phyloP scores from a whole-genome alignment of 768 basidiomycete species.

The Mycena rosella region DNA sequence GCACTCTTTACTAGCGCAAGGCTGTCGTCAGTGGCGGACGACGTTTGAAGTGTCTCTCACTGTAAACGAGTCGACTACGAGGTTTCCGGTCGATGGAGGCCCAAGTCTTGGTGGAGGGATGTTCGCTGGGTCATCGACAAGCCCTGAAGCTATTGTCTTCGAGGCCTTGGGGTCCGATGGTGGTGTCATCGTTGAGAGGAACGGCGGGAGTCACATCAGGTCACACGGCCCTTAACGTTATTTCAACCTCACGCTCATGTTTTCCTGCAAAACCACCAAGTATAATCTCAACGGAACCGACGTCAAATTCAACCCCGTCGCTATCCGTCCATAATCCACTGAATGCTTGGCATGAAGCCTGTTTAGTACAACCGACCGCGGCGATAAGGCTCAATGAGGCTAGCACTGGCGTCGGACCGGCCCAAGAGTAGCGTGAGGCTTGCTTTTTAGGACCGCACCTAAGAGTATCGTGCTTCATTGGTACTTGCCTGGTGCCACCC shows the following conservation, averaged over 20 bases:
- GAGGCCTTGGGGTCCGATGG: slow-evolving; percentile 29
- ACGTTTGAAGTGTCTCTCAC: slow-evolving; percentile 12
- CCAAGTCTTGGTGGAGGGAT: slow-evolving; percentile 32
- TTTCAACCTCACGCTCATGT: too few species aligned
- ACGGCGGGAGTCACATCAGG: not conserved
- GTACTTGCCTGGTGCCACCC: not conserved
- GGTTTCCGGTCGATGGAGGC: slow-evolving; percentile 31
- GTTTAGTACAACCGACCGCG: too few species aligned
- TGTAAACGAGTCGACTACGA: slow-evolving; percentile 30
- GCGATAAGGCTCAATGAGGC: too few species aligned
- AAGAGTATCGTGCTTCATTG: too few species aligned
- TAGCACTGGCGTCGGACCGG: too few species aligned
- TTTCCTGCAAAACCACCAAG: too few species aligned
- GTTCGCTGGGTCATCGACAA: slow-evolving; percentile 30
- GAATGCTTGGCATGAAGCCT: too few species aligned
- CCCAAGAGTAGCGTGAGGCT: too few species aligned
- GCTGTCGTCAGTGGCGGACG: slow-evolving; percentile 5
- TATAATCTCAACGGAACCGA: too few species aligned
- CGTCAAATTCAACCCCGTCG: too few species aligned
- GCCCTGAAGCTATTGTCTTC: slow-evolving; percentile 5
- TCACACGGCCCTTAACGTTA: not conserved
- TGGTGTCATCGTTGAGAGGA: not conserved
- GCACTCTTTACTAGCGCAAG: slow-evolving; percentile 58
- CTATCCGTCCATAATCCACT: too few species aligned
- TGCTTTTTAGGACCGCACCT: too few species aligned